Conservation (phyloP, 495 filamentous ascomycete species). For the Penicillium parvum region DNA sequence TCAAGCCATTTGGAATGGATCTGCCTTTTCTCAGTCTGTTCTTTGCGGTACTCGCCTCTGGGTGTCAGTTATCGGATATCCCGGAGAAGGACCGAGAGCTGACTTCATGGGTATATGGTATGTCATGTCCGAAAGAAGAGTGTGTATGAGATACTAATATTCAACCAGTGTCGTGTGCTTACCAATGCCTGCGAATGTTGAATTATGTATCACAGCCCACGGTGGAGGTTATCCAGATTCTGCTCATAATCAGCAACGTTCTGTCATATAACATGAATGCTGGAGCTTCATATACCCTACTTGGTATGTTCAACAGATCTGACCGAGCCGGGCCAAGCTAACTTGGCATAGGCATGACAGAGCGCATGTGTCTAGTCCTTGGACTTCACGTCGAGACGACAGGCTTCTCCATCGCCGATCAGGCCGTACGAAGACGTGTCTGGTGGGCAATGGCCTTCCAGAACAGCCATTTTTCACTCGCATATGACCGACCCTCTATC, state of each 20-base stretch:
- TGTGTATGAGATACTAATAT: conserved; percentile 7
- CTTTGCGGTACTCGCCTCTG: conserved; percentile 77
- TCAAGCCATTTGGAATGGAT: conserved; percentile 43
- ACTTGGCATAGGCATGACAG: conserved; percentile 45
- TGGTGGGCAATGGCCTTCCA: conserved; percentile 61
- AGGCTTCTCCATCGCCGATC: conserved; percentile 35
- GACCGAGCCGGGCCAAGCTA: neutral
- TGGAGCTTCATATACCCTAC: conserved; percentile 56
- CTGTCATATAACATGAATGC: conserved; percentile 63
- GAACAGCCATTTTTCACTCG: conserved; percentile 57
- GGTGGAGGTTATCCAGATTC: conserved; percentile 53
- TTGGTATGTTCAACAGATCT: conserved; percentile 35
- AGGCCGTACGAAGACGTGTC: conserved; percentile 34
- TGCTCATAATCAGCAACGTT: conserved; percentile 57
- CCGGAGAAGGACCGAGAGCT: conserved; percentile 53
- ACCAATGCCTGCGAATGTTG: conserved; percentile 57
- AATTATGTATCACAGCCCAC: conserved; percentile 58
- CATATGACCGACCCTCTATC: conserved; percentile 55
- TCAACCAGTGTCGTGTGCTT: conserved; percentile 53
- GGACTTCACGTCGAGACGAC: conserved; percentile 53
- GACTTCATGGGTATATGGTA: conserved; percentile 58
- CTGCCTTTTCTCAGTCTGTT: conserved; percentile 44
- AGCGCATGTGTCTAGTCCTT: conserved; percentile 55
- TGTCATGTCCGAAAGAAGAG: conserved; percentile 9
- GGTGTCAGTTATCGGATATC: conserved; percentile 70